Conservation (phyloP, 805 yeast species). For the Zygosaccharomyces bailii region DNA sequence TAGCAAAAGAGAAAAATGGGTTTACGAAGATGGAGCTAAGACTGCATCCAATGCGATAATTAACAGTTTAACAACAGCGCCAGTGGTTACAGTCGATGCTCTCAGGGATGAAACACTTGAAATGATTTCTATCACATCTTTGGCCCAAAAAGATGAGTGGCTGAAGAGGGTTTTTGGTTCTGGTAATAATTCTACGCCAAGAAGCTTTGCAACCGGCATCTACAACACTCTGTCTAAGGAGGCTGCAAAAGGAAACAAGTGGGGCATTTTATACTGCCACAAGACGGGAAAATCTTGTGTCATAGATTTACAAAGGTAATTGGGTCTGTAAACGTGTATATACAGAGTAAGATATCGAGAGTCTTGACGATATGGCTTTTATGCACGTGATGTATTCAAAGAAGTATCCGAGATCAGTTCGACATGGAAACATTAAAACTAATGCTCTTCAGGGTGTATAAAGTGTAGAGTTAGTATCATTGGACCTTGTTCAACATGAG, state of each 20-base stretch:
- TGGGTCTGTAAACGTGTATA: conserved; percentile 3
- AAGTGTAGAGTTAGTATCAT: too few relatives aligned
- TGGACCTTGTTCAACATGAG: conserved; percentile 3
- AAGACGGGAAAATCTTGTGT: conserved; percentile 69
- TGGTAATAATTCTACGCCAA: conserved; percentile 70
- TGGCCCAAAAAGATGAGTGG: conserved; percentile 74
- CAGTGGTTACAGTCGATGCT: conserved; percentile 74
- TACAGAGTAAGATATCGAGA: neutral
- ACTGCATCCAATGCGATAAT: conserved; percentile 55
- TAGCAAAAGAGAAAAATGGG: conserved; percentile 74
- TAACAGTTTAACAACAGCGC: conserved; percentile 56
- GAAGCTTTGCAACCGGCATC: conserved; percentile 73
- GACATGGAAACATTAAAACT: too few relatives aligned
- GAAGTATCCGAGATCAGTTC: neutral
- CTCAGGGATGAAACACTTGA: conserved; percentile 79
- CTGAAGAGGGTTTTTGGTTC: conserved; percentile 73
- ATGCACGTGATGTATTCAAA: neutral
- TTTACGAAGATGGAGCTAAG: conserved; percentile 67
- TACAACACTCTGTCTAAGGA: conserved; percentile 73
- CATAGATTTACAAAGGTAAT: conserved; percentile 58
- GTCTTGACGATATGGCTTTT: neutral
- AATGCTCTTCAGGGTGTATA: too few relatives aligned
- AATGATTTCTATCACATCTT: conserved; percentile 72
- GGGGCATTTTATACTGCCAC: conserved; percentile 77
- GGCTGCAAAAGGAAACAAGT: conserved; percentile 61